phyloP scores from a whole-genome alignment of 1,139 yeast genomes.

The Blastobotrys proliferans region DNA sequence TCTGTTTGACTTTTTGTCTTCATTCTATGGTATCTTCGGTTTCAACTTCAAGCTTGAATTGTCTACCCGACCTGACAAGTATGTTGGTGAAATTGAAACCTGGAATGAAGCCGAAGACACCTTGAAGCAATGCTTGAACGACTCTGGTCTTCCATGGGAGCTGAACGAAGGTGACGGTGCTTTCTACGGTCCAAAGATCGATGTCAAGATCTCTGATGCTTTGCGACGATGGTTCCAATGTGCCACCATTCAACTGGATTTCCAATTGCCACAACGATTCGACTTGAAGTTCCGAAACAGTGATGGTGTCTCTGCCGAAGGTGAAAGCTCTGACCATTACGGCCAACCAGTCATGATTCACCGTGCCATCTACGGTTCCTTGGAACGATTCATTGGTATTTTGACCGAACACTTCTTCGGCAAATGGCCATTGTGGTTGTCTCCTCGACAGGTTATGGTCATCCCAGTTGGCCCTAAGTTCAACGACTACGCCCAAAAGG shows the following conservation, averaged over 20 bases:
- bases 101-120: constrained; percentile 87
- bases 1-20: constrained; percentile 73
- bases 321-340: constrained; percentile 23
- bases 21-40: constrained; percentile 79
- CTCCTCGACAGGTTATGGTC: constrained; percentile 92
- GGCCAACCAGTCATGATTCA: constrained; percentile 94
- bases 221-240: constrained; percentile 94
- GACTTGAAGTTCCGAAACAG: constrained; percentile 81
- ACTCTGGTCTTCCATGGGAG: constrained; percentile 83
- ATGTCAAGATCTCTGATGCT: constrained; percentile 87
- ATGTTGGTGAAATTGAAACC: constrained; percentile 76
- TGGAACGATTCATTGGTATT: constrained; percentile 97
- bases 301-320: constrained; percentile 34
- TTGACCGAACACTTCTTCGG: constrained; percentile 97
- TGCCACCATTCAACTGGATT: constrained; percentile 96
- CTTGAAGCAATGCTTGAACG: constrained; percentile 68
- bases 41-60: constrained; percentile 85
- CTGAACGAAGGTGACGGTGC: constrained; percentile 97
- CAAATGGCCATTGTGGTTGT: constrained; percentile 98
- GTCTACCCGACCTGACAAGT: constrained; percentile 92
- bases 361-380: constrained; percentile 96
- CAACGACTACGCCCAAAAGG: constrained; percentile 79
- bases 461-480: constrained; percentile 95
- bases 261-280: constrained; percentile 92
- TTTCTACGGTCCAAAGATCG: constrained; percentile 98